Percentiles rank a stretch among this genome's conserved stretches.
Evolutionary conservation across 2,329 filamentous ascomycete genomes (phyloP).

Genomic region (Neofusicoccum parvum): DNA sequence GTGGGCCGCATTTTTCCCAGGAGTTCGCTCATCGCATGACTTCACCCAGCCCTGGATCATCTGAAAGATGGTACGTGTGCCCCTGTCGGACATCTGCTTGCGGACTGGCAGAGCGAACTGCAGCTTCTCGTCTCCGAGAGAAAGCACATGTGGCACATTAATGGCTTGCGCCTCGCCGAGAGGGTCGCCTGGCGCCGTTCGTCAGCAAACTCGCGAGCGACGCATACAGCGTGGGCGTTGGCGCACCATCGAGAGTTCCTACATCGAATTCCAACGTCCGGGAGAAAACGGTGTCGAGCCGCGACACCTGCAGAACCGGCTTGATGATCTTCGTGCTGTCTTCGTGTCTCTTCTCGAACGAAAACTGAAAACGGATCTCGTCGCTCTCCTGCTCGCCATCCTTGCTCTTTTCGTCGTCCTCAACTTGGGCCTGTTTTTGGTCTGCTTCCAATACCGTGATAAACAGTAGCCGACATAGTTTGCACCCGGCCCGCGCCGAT

Average conservation of each 20-base stretch:
- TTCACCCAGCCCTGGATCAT: conserved; percentile 6
- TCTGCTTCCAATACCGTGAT: neutral
- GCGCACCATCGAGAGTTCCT: conserved; percentile 4
- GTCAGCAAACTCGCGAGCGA: neutral
- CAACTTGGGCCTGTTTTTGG: neutral
- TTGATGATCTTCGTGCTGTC: neutral
- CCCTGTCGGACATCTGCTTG: conserved; percentile 6
- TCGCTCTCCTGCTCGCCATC: neutral
- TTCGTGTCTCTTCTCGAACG: neutral
- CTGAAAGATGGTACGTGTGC: neutral
- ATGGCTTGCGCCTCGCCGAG: neutral
- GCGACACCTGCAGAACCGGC: neutral
- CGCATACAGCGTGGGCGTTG: neutral
- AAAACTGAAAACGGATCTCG: conserved; percentile 8
- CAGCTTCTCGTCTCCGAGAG: neutral
- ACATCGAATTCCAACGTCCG: conserved; percentile 16
- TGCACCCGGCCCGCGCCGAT: conserved; percentile 15
- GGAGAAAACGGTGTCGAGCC: conserved; percentile 3
- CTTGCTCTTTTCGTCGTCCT: neutral
- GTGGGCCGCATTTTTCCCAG: neutral
- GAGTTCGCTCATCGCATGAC: neutral
- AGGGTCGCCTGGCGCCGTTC: conserved; percentile 5
- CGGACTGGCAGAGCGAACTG: neutral
- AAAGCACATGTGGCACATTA: neutral
- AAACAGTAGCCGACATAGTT: conserved; percentile 12